phyloP scores from a whole-genome alignment of 1,284 basidiomycete genomes.

The Golubevia sp. region DNA sequence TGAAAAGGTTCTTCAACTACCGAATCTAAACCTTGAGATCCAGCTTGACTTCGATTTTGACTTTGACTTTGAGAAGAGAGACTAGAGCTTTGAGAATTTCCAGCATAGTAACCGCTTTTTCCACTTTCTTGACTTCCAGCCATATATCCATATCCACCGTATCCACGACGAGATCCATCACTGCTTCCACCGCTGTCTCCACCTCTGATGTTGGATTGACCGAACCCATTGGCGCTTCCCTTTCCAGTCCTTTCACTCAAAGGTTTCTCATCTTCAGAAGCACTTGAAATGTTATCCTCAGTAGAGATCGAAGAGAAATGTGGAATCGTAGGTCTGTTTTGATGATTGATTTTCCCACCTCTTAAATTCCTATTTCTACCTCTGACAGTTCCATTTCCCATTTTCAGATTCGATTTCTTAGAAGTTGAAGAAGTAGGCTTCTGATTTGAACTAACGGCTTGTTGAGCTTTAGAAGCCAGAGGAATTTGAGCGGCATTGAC shows the following conservation, averaged over 20 bases:
- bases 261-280: not conserved
- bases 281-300: not conserved
- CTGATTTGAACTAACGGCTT: no score
- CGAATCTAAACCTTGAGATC: not conserved
- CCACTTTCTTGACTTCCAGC: slow-evolving; percentile 50
- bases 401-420: no score
- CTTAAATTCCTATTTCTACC: no score
- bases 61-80: no score
- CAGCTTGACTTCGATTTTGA: slow-evolving; percentile 7
- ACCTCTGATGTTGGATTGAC: no score
- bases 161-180: slow-evolving; percentile 4
- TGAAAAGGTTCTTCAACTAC: not conserved
- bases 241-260: not conserved
- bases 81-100: no score
- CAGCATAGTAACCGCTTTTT: no score
- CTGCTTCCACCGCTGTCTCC: not conserved
- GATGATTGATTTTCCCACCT: not conserved
- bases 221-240: not conserved
- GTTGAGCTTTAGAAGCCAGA: no score
- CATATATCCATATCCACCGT: slow-evolving; percentile 53
- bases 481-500: no score
- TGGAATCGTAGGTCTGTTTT: not conserved
- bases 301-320: not conserved
- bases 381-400: no score
- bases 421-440: not conserved